These are phyloP conservation scores for Macrocybe gigantea DNA, from an alignment of 768 basidiomycete species.

Conservation along the genomic window DNA sequence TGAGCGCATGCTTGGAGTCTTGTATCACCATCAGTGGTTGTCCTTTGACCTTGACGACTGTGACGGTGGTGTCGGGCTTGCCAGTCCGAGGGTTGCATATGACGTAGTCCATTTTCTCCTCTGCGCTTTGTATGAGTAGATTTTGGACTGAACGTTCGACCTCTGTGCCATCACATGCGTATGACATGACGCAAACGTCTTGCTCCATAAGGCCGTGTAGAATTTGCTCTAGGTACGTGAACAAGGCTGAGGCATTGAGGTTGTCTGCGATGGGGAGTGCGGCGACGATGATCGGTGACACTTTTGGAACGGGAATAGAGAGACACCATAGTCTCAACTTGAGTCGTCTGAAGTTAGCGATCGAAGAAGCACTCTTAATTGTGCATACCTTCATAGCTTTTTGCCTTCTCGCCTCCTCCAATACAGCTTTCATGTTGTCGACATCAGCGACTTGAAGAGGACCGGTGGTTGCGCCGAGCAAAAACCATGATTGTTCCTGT, in stretches of 20 bases:
- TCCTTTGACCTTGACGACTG: slow-evolving; percentile 7
- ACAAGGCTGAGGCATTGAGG: slow-evolving; percentile 11
- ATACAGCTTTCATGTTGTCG: background rate
- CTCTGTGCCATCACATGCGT: slow-evolving; percentile 29
- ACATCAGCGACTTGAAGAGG: slow-evolving; percentile 17
- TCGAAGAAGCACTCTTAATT: background rate
- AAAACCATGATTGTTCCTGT: slow-evolving; percentile 9
- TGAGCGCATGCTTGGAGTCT: slow-evolving; percentile 24
- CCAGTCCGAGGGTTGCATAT: background rate
- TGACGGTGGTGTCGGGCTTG: slow-evolving; percentile 1
- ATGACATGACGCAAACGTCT: slow-evolving; percentile 21
- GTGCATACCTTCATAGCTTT: background rate
- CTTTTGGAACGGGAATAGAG: slow-evolving; percentile 20
- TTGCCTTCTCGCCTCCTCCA: background rate
- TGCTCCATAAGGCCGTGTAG: slow-evolving; percentile 17
- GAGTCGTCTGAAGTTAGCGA: no score
- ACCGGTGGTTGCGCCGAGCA: slow-evolving; percentile 19
- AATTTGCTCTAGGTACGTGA: slow-evolving; percentile 9
- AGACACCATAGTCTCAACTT: slow-evolving; percentile 26
- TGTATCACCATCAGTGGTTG: slow-evolving; percentile 16
- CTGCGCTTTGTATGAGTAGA: slow-evolving; percentile 4
- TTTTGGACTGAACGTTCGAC: slow-evolving; percentile 22
- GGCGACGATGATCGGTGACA: slow-evolving; percentile 25
- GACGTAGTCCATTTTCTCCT: background rate
- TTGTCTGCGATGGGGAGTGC: slow-evolving; percentile 16